Base-by-base conservation (phyloP, 805 yeast genomes). In the Tetrapisispora arboricola region DNA sequence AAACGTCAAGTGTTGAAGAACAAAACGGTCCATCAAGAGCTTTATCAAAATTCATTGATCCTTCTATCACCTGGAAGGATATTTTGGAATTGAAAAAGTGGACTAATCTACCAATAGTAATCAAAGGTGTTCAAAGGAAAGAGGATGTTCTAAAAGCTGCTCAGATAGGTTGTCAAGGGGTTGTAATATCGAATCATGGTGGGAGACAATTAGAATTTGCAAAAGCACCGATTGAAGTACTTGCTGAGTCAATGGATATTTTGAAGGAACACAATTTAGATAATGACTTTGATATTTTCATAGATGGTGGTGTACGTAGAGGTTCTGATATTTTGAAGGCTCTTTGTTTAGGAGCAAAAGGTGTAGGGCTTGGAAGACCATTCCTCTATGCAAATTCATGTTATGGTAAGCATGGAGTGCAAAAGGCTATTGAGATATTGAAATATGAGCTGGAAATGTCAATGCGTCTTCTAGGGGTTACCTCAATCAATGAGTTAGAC, bases 151-250 rank as follows among this genome's bases (percentile, higher is more conserved):
- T 84, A 16, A 61, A 65, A 49, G 95, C 95, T 0, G 76, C 76
- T 6, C 80, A 83, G 48, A 63, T 71, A 50, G 92, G 92, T 3
- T 72, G 74, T 22, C 74, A 77, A 32, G 95, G 88, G 32, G 80
- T 85, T n/a, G 85, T 86, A 4, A 53, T 85, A 38, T 84, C 94
- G 2, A 86, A 85, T 57, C 95, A 85, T 62, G 95, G 95, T 45
- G 95, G 95, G 32, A 69, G 95, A 46, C 95, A 85, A 61, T 65
- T 86, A 42, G 96, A 86, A 61, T 83, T 75, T 53, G 70, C 94
- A 1, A 72, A 84, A n/a, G 76, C 94, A 0, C 82, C 88, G 2
- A 68, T 86, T 27, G 84, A 79, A 57, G 75, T 83, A 4, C 64
- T 86, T 38, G 83, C 82, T 4, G 95, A 84, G 46, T 72, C 78